These are phyloP conservation scores for Xerocomus potaroensis DNA, from an alignment of 768 basidiomycete species.

Conservation along the genomic window DNA sequence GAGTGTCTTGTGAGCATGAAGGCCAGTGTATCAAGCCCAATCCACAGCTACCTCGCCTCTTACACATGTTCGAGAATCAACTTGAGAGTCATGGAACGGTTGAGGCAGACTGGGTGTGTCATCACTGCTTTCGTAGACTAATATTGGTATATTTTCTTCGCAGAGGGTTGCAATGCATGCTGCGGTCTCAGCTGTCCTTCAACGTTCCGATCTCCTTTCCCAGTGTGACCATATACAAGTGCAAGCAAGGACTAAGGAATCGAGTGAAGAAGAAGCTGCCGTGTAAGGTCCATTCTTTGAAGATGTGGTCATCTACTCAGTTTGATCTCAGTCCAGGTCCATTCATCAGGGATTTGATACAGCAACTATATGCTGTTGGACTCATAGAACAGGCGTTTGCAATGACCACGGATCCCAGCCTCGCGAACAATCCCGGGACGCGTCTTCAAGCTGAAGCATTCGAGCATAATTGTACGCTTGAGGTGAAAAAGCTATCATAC, in stretches of 20 bases:
- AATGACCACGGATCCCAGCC: slow-evolving; percentile 46
- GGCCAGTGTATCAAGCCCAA: not conserved
- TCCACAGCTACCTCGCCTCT: slow-evolving; percentile 55
- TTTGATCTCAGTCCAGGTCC: slow-evolving; percentile 16
- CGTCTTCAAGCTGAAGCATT: slow-evolving; percentile 56
- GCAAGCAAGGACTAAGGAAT: slow-evolving; percentile 23
- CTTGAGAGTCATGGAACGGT: slow-evolving; percentile 45
- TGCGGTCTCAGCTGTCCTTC: slow-evolving; percentile 46
- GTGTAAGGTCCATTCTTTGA: slow-evolving; percentile 10
- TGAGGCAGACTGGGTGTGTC: slow-evolving; percentile 57
- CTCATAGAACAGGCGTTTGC: slow-evolving; percentile 55
- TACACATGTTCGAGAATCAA: slow-evolving; percentile 51
- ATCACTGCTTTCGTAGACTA: not conserved
- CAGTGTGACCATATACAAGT: slow-evolving; percentile 49
- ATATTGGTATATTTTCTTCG: slow-evolving; percentile 10
- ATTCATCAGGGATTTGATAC: slow-evolving; percentile 35
- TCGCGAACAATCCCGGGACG: slow-evolving; percentile 44
- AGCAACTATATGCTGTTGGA: slow-evolving; percentile 48
- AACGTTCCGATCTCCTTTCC: slow-evolving; percentile 50
- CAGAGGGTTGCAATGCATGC: slow-evolving; percentile 43
- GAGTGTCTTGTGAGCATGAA: slow-evolving; percentile 8
- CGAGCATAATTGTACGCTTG: slow-evolving; percentile 55
- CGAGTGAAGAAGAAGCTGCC: slow-evolving; percentile 20
- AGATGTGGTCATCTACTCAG: slow-evolving; percentile 7
- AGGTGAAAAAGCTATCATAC: slow-evolving; percentile 35